Conservation (phyloP, 192 early-diverging fungal species). For the Podila epigama region DNA sequence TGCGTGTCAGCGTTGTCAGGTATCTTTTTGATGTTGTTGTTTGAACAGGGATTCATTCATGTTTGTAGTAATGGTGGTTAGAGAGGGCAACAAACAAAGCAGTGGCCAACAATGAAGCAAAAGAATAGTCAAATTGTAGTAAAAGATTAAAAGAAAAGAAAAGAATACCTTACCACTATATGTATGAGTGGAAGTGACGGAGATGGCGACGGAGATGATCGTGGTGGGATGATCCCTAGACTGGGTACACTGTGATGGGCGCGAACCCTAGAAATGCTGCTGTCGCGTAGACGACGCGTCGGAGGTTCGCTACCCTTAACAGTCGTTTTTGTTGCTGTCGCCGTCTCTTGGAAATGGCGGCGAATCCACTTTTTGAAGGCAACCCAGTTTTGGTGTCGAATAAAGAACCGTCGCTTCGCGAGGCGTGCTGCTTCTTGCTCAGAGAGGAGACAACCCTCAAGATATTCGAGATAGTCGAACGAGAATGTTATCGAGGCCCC, state of each 20-base stretch:
- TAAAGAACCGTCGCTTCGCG: background rate
- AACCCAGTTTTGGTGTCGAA: constrained; percentile 23
- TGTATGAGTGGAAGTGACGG: background rate
- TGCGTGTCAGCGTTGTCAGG: no score
- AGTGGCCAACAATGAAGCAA: no score
- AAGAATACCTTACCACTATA: background rate
- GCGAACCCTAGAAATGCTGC: no score
- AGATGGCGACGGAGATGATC: constrained; percentile 2
- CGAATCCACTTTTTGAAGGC: constrained; percentile 24
- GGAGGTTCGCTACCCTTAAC: background rate
- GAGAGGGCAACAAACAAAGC: no score
- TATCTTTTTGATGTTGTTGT: no score
- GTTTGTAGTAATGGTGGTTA: no score
- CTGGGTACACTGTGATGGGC: no score
- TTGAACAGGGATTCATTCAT: no score
- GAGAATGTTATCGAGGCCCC: constrained; percentile 7
- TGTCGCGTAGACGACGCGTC: no score
- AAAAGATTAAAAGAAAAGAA: no score
- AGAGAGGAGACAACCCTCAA: constrained; percentile 15
- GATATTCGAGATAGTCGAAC: constrained; percentile 19
- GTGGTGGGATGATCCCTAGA: no score
- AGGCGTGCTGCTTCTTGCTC: constrained; percentile 15
- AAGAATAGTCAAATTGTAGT: no score
- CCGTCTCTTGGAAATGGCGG: background rate
- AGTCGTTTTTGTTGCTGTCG: background rate